Base-by-base conservation (phyloP, 441 rosid species). In the Populus hybrid region DNA sequence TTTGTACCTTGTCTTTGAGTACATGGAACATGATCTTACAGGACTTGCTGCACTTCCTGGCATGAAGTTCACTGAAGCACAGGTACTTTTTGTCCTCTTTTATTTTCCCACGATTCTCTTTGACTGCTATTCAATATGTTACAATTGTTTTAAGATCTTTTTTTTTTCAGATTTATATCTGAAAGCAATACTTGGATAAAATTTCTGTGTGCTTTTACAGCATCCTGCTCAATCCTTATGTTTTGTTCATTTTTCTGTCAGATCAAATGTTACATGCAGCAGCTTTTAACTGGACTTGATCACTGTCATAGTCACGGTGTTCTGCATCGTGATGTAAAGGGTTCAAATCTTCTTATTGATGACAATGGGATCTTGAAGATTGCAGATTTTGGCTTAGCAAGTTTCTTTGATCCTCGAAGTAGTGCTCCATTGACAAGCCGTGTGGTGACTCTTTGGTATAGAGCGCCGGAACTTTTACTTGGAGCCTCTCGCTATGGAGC, bases 1-100 rank as follows among this genome's bases (percentile, higher is more conserved):
- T 77, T 86, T 96, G 84, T 96, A 91, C 87, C 97, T 96, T 79
- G 89, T 96, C 72, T 90, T 96, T n/a, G 97, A 96, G 79, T 96
- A 94, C 78, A 96, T 96, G 99, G 99, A 96, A 75, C 99, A 96
- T 78, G 99, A 96, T 86, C 97, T 96, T 70, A 86, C 94, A 26
- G 99, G 99, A 75, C 90, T 96, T 78, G 85, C 92, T 73, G 87
- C 99, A 0, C 83, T 91, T 81, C 97, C 99, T 2, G 90, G 93
- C 45, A 73, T 83, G 69, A 93, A 90, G 78, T 96, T 96, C 83
- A 78, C 92, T 0, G 97, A 96, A 85, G 87, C 98, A 70, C 98
- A 96, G 98, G 99, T 95, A 89, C 63, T 4, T 45, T 45, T 45
- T 45, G 20, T 65, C 64, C 38, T 67, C 29, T 33, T 24, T 20